These are phyloP conservation scores for Boletus vinaceobasis DNA, from an alignment of 768 basidiomycete genomes.

Conservation along the genomic window DNA sequence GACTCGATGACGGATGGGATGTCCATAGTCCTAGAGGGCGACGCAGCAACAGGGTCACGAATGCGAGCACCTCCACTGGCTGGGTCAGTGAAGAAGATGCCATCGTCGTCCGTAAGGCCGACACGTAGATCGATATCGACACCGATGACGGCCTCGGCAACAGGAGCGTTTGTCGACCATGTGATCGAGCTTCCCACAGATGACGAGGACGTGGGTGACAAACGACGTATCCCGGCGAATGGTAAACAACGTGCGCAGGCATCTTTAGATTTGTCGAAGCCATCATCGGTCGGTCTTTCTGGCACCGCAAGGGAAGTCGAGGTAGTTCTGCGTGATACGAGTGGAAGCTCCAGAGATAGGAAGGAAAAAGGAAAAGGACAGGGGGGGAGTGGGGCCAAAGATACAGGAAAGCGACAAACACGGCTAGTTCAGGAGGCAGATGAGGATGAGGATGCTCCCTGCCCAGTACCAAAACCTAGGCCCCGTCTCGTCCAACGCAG, in stretches of 20 bases:
- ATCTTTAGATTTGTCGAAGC: neutral
- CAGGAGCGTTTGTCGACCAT: slow-evolving; percentile 17
- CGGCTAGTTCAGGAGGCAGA: neutral
- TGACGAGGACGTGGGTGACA: slow-evolving; percentile 1
- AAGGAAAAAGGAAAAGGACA: neutral
- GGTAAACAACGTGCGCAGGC: neutral
- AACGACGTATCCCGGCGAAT: neutral
- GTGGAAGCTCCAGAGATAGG: neutral
- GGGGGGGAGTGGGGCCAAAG: neutral
- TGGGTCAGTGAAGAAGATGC: slow-evolving; percentile 9
- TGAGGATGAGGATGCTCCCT: neutral
- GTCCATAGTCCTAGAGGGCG: neutral
- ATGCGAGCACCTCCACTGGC: slow-evolving; percentile 1
- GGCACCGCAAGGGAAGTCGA: neutral
- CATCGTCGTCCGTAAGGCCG: neutral
- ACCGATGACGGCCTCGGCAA: neutral
- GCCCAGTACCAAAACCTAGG: neutral
- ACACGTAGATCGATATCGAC: neutral
- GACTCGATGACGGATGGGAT: slow-evolving; percentile 1
- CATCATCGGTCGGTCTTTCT: slow-evolving; percentile 3
- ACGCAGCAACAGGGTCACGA: neutral
- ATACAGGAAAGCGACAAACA: neutral
- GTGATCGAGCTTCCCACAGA: slow-evolving; percentile 23
- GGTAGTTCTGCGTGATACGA: neutral
- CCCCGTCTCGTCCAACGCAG: slow-evolving; percentile 1